phyloP scores from a whole-genome alignment of 78 protist species.

The Isochrysis galbana region DNA sequence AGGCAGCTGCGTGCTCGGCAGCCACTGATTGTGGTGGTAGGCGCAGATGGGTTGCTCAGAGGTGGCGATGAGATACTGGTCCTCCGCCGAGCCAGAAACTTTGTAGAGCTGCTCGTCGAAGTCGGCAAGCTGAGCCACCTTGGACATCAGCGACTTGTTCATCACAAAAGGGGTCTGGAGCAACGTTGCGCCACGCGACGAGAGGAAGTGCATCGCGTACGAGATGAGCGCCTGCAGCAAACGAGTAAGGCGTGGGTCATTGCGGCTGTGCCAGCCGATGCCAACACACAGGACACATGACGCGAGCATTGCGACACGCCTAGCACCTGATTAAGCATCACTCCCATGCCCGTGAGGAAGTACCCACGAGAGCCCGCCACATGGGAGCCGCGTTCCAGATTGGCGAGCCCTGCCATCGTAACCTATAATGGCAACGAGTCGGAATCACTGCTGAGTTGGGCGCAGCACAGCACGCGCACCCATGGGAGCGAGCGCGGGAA shows the following conservation, averaged over 20 bases:
- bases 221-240: conserved; percentile 81
- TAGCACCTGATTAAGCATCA: conserved; percentile 78
- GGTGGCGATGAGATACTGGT: conserved; percentile 94
- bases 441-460: too few species aligned
- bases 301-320: too few species aligned
- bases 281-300: too few species aligned
- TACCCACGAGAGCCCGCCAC: conserved; percentile 95
- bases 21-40: conserved; percentile 81
- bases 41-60: conserved; percentile 99
- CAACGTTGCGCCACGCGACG: conserved; percentile 68
- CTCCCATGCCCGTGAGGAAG: conserved; percentile 86
- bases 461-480: too few species aligned
- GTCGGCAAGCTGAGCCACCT: conserved; percentile 93
- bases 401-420: conserved; percentile 52
- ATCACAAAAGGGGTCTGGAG: conserved; percentile 95
- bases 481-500: too few species aligned
- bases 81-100: conserved; percentile 83
- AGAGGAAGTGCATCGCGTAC: conserved; percentile 77
- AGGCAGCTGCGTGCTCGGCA: conserved; percentile 60
- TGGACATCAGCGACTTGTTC: conserved; percentile 80
- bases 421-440: too few species aligned
- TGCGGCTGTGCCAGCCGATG: background rate
- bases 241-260: too few species aligned
- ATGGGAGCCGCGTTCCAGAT: conserved; percentile 54
- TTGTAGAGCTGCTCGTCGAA: conserved; percentile 99